Base-by-base conservation (phyloP, 306 rosid species). In the Acacia melanoxylon region DNA sequence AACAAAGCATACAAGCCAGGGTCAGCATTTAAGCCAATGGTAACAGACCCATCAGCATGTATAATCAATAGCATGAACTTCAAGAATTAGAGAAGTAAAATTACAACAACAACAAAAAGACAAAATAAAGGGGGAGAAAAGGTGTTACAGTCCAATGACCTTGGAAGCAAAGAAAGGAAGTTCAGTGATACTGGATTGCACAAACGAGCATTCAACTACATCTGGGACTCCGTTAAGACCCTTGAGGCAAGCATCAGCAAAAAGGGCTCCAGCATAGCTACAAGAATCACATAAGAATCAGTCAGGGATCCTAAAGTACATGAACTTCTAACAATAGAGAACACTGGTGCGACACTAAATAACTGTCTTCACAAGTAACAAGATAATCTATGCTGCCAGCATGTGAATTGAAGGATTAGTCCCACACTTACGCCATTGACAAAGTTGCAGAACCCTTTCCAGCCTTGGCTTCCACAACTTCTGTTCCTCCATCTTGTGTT, bases 131-230 rank as follows among this genome's bases (percentile, higher is more conserved):
- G 4, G 19, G 41, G 20, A 25, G 25, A 12, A 17, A 68, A 4
- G 20, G 19, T 11, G 66, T 8, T 14, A 29, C 25, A 61, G 78
- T 74, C 67, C 75, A 58, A 75, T 85, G 56, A 96, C 99, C 99
- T 96, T 92, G 42, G 99, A 96, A 77, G 99, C 98, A 83, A 96
- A 96, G 99, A 93, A 96, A 68, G 99, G 99, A 78, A 96, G 97
- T 25, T 95, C 98, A 22, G 98, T 87, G 85, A 95, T 61, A 52
- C 12, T 88, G 68, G 99, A 96, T 85, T 96, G 98, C 80, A 96
- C 99, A 81, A 24, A 96, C 11, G 99, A 92, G 83, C 99, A 96
- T 86, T 96, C 99, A 76, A 93, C 97, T 40, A 96, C 98, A 89
- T 96, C 99, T 15, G 98, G 99, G 48, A 96, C 98, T 5, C 99